Evolutionary conservation across 495 filamentous ascomycete species (phyloP).

Genomic region (Penicillium goetzii): DNA sequence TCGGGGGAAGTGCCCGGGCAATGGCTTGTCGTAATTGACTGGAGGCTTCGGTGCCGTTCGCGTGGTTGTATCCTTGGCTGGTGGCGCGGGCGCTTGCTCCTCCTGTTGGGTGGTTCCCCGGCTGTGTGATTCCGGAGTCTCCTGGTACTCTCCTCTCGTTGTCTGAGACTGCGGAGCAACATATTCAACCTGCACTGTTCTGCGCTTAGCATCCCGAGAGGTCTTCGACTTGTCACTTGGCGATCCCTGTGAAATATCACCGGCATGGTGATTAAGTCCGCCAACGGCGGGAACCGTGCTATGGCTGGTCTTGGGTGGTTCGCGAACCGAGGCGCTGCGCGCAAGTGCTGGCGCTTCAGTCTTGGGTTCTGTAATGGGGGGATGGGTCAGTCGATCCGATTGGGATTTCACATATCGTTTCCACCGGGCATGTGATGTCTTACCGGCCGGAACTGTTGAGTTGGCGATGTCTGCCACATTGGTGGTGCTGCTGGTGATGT

Average conservation of each 20-base stretch:
- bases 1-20: constrained; percentile 52
- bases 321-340: constrained; percentile 89
- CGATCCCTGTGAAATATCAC: constrained; percentile 72
- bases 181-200: constrained; percentile 98
- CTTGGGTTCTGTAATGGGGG: constrained; percentile 41
- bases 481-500: constrained; percentile 94
- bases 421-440: constrained; percentile 20
- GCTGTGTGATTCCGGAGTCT: constrained; percentile 21
- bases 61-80: constrained; percentile 12
- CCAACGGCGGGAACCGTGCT: constrained; percentile 61
- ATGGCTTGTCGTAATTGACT: constrained; percentile 34
- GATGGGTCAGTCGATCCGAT: constrained; percentile 13
- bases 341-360: constrained; percentile 68
- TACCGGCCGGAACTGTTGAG: constrained; percentile 72
- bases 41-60: constrained; percentile 19
- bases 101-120: constrained; percentile 28
- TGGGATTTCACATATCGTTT: neutral
- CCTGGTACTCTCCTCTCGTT: constrained; percentile 58
- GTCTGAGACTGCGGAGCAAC: constrained; percentile 89
- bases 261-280: constrained; percentile 73
- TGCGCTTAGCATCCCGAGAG: constrained; percentile 79
- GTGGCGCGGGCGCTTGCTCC: constrained; percentile 8
- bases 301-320: constrained; percentile 72
- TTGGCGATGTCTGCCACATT: constrained; percentile 83
- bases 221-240: constrained; percentile 65